These are phyloP conservation scores for Globisporangium camurandrum DNA, from an alignment of 352 stramenopile species.

Conservation along the genomic window DNA sequence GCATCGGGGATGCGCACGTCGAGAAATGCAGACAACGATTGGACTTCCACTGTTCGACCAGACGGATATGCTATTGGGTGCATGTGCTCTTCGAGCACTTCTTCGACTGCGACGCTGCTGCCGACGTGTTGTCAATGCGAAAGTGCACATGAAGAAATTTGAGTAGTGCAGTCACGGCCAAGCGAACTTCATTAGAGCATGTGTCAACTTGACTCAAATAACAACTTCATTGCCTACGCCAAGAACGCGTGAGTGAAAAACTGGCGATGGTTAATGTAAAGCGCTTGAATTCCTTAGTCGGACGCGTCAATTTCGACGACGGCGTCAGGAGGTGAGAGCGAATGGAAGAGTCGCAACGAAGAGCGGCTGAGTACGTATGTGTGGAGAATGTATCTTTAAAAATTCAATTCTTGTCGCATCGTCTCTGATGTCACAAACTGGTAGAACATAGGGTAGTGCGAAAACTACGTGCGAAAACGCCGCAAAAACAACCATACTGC, in stretches of 20 bases:
- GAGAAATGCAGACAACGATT: neutral
- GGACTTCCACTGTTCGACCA: neutral
- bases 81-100: neutral
- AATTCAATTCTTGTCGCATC: neutral
- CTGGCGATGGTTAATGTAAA: neutral
- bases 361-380: neutral
- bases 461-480: no score
- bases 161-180: neutral
- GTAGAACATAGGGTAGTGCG: neutral
- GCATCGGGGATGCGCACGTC: neutral
- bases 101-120: neutral
- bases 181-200: conserved; percentile 1
- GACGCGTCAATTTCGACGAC: neutral
- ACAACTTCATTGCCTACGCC: neutral
- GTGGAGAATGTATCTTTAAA: neutral
- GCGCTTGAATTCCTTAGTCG: neutral
- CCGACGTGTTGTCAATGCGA: conserved; percentile 3
- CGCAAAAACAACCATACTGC: no score
- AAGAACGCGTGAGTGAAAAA: neutral
- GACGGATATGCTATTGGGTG: neutral
- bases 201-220: neutral
- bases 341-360: neutral
- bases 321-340: neutral
- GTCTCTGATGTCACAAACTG: neutral
- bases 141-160: conserved; percentile 2